Percentiles rank a stretch among this genome's conserved stretches.
phyloP scores from a whole-genome alignment of 306 rosid species.

The Lathyrus sativus region DNA sequence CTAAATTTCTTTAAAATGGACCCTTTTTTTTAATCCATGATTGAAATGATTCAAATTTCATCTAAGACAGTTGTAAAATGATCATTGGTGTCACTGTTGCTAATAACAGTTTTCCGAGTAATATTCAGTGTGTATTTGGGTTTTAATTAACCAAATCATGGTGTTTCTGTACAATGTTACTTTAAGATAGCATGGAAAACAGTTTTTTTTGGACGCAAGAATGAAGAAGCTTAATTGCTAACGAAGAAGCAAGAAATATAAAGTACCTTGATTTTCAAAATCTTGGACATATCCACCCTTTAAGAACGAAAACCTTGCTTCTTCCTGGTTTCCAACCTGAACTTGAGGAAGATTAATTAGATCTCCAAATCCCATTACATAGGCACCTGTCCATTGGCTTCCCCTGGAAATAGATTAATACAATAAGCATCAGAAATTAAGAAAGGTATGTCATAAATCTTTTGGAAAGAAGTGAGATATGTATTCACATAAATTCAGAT shows the following conservation, averaged over 20 bases:
- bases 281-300: constrained; percentile 86
- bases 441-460: constrained; percentile 1
- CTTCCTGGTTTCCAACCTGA: constrained; percentile 50
- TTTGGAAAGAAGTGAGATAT: constrained; percentile 1
- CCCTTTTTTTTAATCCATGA: too few relatives aligned
- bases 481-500: not conserved
- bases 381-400: constrained; percentile 90
- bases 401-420: constrained; percentile 55
- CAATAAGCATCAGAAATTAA: constrained; percentile 16
- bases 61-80: too few relatives aligned
- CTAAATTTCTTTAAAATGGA: too few relatives aligned
- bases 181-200: not conserved
- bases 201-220: too few relatives aligned
- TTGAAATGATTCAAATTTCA: too few relatives aligned
- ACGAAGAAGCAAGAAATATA: constrained; percentile 20
- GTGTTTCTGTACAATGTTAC: not conserved
- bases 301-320: constrained; percentile 82
- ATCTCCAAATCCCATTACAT: constrained; percentile 71
- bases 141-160: not conserved
- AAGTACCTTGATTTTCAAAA: constrained; percentile 61
- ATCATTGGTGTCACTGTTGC: too few relatives aligned
- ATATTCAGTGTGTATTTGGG: not conserved
- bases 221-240: not conserved
- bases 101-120: too few relatives aligned
- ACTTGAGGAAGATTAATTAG: constrained; percentile 52